Evolutionary conservation across 495 filamentous ascomycete genomes (phyloP).

Genomic region (Amphirosellinia nigrospora): DNA sequence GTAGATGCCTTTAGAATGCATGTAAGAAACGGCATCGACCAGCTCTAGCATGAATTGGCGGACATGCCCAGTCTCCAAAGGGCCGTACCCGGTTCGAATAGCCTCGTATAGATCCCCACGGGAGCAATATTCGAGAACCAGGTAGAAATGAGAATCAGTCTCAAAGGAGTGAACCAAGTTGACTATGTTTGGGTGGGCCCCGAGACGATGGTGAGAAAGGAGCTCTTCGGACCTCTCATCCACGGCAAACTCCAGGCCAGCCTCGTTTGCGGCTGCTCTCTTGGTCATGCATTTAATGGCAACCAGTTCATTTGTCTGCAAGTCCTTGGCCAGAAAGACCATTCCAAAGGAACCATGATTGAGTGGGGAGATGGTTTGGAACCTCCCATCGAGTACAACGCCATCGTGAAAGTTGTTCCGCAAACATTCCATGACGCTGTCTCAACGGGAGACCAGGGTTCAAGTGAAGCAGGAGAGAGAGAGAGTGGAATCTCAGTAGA

Average conservation of each 20-base stretch:
- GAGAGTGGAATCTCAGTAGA: slow-evolving; percentile 27
- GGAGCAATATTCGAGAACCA: slow-evolving; percentile 95
- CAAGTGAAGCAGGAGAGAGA: slow-evolving; percentile 31
- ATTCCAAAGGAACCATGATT: slow-evolving; percentile 99
- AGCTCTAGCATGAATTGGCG: slow-evolving; percentile 96
- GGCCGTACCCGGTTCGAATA: slow-evolving; percentile 85
- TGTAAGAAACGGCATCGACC: slow-evolving; percentile 84
- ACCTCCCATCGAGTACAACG: slow-evolving; percentile 81
- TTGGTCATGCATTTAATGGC: slow-evolving; percentile 96
- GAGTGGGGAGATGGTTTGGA: slow-evolving; percentile 87
- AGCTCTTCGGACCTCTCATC: slow-evolving; percentile 91
- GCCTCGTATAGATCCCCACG: slow-evolving; percentile 98
- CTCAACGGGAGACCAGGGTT: slow-evolving; percentile 37
- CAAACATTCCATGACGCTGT: slow-evolving; percentile 75
- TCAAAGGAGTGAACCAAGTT: slow-evolving; percentile 91
- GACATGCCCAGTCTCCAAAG: slow-evolving; percentile 93
- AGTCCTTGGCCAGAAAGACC: slow-evolving; percentile 91
- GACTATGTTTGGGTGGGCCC: slow-evolving; percentile 88
- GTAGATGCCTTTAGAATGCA: slow-evolving; percentile 89
- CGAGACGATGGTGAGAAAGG: slow-evolving; percentile 77
- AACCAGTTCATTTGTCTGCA: slow-evolving; percentile 73
- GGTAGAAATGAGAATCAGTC: slow-evolving; percentile 84
- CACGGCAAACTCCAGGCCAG: slow-evolving; percentile 62
- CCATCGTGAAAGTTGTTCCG: slow-evolving; percentile 75
- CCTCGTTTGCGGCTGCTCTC: slow-evolving; percentile 61